These are phyloP conservation scores for Scheffersomyces amazonensis DNA, from an alignment of 805 yeast species.

Conservation along the genomic window DNA sequence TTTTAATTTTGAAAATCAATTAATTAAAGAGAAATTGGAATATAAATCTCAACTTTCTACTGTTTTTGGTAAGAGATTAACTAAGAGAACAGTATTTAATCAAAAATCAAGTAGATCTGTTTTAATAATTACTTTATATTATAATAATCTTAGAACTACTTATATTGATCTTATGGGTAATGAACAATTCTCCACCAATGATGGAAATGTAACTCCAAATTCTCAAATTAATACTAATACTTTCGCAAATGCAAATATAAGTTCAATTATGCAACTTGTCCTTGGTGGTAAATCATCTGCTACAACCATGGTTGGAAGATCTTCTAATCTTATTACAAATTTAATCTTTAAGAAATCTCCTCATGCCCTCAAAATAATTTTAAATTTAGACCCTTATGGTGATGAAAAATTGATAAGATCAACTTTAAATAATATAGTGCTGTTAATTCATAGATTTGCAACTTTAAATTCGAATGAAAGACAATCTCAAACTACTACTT, in stretches of 20 bases:
- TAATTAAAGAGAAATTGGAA: conserved; percentile 9
- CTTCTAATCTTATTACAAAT: conserved; percentile 25
- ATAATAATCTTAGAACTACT: conserved; percentile 15
- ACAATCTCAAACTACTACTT: neutral
- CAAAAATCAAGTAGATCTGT: conserved; percentile 22
- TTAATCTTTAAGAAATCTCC: conserved; percentile 17
- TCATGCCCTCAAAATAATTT: conserved; percentile 15
- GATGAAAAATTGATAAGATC: conserved; percentile 22
- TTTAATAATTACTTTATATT: conserved; percentile 20
- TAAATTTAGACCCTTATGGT: conserved; percentile 26
- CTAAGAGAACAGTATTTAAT: conserved; percentile 16
- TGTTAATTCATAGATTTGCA: conserved; percentile 17
- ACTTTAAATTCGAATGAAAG: conserved; percentile 2
- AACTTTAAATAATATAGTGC: conserved; percentile 21
- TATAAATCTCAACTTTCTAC: conserved; percentile 6
- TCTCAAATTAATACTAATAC: conserved; percentile 12
- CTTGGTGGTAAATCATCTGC: conserved; percentile 3
- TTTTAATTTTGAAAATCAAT: conserved; percentile 10
- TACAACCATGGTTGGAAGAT: conserved; percentile 10
- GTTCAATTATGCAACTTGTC: conserved; percentile 25
- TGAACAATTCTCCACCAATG: conserved; percentile 18
- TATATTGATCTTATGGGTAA: conserved; percentile 29
- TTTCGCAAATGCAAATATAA: conserved; percentile 24
- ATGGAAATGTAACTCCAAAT: neutral
- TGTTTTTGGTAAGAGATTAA: conserved; percentile 17